These are phyloP conservation scores for Chaetomium sp. DNA, from an alignment of 2,329 filamentous ascomycete species.

Conservation along the genomic window DNA sequence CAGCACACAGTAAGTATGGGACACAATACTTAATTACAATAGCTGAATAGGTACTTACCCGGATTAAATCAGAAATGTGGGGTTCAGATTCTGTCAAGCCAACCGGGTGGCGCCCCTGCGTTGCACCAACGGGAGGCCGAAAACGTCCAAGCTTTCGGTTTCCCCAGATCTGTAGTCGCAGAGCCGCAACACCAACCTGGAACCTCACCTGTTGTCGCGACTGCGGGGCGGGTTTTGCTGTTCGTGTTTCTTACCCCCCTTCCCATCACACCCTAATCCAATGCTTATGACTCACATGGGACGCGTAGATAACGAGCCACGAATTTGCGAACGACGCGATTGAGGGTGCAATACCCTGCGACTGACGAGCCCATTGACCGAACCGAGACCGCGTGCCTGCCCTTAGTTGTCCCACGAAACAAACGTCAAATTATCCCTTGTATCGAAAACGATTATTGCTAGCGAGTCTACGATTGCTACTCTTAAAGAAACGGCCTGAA, in stretches of 20 bases:
- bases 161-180: conserved; percentile 12
- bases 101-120: conserved; percentile 5
- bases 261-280: neutral
- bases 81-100: too few species aligned
- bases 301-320: neutral
- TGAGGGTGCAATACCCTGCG: conserved; percentile 10
- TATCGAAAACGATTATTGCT: neutral
- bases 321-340: conserved; percentile 13
- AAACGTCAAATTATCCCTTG: neutral
- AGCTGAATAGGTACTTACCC: too few species aligned
- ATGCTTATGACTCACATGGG: neutral
- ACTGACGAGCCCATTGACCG: conserved; percentile 3
- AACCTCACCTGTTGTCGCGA: conserved; percentile 7
- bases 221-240: neutral
- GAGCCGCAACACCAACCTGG: conserved; percentile 20
- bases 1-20: too few species aligned
- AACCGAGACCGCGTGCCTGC: conserved; percentile 3
- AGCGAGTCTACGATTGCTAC: neutral
- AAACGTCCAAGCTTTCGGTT: conserved; percentile 9
- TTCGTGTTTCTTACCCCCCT: neutral
- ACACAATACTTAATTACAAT: too few species aligned
- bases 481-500: neutral
- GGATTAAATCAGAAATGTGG: too few species aligned
- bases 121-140: neutral
- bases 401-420: neutral